Conservation (phyloP, 768 basidiomycete genomes). For the Tremella mesenterica region DNA sequence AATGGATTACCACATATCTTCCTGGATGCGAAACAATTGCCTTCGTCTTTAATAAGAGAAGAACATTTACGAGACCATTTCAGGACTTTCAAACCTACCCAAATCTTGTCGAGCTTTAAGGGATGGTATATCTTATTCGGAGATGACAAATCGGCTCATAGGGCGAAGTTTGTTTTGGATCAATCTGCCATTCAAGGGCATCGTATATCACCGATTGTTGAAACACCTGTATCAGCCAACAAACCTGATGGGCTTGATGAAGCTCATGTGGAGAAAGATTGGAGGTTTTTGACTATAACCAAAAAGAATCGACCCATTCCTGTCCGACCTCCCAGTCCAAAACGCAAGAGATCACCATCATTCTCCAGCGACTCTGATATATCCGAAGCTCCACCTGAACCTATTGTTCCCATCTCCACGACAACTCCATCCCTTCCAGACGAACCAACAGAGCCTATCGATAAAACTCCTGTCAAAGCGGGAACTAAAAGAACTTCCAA, state of each 20-base stretch:
- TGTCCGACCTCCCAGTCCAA: not conserved
- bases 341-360: not conserved
- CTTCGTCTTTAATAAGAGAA: constrained; percentile 44
- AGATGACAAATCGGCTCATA: constrained; percentile 55
- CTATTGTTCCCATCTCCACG: not conserved
- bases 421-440: not conserved
- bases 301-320: constrained; percentile 25
- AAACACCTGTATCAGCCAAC: constrained; percentile 40
- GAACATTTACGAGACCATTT: constrained; percentile 64
- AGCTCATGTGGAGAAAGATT: constrained; percentile 7
- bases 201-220: constrained; percentile 26
- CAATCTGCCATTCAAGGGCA: constrained; percentile 28
- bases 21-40: constrained; percentile 19
- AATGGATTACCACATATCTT: constrained; percentile 33
- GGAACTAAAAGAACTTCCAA: constrained; percentile 23
- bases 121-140: constrained; percentile 78
- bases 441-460: too few species aligned
- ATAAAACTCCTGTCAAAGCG: constrained; percentile 7
- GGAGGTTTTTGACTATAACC: constrained; percentile 30
- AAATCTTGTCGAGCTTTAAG: constrained; percentile 63
- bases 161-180: constrained; percentile 60
- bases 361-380: constrained; percentile 12
- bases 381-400: constrained; percentile 14
- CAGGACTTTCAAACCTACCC: constrained; percentile 59
- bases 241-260: not conserved